These are phyloP conservation scores for Sordariomycetes sp. DNA, from an alignment of 2,329 filamentous ascomycete species.

Conservation along the genomic window DNA sequence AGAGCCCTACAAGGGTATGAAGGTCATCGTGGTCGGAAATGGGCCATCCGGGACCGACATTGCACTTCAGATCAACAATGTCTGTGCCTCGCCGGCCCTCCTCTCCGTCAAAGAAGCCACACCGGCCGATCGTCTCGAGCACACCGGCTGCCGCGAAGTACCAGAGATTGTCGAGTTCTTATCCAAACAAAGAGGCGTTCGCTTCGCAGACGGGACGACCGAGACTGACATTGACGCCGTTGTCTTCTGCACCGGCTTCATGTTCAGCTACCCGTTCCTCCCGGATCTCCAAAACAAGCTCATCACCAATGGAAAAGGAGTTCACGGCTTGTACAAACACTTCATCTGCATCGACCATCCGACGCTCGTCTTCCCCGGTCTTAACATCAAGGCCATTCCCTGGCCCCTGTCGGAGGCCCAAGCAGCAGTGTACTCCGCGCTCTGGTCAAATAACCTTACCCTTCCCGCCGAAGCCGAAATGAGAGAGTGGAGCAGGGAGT, in stretches of 20 bases:
- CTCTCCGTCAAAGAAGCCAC: slow-evolving; percentile 49
- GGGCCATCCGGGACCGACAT: slow-evolving; percentile 81
- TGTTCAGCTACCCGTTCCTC: slow-evolving; percentile 75
- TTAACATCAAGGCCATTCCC: slow-evolving; percentile 80
- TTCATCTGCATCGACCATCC: slow-evolving; percentile 68
- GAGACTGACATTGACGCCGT: slow-evolving; percentile 65
- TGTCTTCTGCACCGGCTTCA: slow-evolving; percentile 83
- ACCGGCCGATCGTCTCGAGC: slow-evolving; percentile 31
- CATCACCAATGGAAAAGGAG: slow-evolving; percentile 59
- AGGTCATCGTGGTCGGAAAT: slow-evolving; percentile 77
- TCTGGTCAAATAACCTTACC: slow-evolving; percentile 62
- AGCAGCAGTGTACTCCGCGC: slow-evolving; percentile 63
- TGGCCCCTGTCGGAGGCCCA: slow-evolving; percentile 77
- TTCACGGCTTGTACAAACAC: slow-evolving; percentile 69
- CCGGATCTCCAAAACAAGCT: slow-evolving; percentile 35
- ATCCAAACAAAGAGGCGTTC: slow-evolving; percentile 46
- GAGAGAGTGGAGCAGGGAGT: slow-evolving; percentile 55
- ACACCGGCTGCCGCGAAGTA: slow-evolving; percentile 39
- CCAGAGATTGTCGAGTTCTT: slow-evolving; percentile 50
- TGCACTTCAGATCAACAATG: slow-evolving; percentile 59
- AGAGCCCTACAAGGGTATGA: slow-evolving; percentile 54
- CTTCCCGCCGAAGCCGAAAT: slow-evolving; percentile 59
- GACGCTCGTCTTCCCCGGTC: slow-evolving; percentile 65
- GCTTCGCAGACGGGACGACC: slow-evolving; percentile 55
- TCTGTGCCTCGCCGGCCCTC: slow-evolving; percentile 53